Percentiles rank a stretch among this genome's conserved stretches.
phyloP scores from a whole-genome alignment of 202 grass and related monocot species.

The Dendrocalamus latiflorus region DNA sequence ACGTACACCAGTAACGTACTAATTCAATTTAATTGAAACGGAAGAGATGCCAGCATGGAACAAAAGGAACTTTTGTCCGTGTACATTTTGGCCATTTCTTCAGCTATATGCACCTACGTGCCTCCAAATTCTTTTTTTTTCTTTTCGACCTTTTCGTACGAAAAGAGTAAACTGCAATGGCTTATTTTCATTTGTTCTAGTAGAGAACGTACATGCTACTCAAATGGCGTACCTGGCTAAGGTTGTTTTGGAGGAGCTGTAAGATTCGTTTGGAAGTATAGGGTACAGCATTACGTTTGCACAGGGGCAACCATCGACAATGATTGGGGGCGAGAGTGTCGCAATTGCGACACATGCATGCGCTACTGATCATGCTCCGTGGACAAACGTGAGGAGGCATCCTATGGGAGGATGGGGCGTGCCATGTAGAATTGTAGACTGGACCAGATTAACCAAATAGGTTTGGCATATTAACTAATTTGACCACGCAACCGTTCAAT shows the following conservation, averaged over 20 bases:
- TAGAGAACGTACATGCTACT: background rate
- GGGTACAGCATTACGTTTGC: background rate
- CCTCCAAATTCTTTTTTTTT: background rate
- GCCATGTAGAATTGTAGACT: slow-evolving; percentile 5
- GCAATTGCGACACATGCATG: background rate
- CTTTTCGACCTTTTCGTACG: background rate
- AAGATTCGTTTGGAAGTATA: background rate
- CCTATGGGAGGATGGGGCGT: background rate
- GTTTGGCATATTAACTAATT: slow-evolving; percentile 7
- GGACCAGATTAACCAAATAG: background rate
- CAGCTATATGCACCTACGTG: too few species aligned
- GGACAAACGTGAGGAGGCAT: background rate
- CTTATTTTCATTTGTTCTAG: background rate
- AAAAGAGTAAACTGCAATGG: background rate
- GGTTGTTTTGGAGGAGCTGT: background rate
- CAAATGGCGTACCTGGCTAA: background rate
- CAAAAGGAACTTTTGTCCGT: background rate
- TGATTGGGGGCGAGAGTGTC: background rate
- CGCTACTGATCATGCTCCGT: background rate
- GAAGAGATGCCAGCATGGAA: background rate
- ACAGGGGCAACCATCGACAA: background rate
- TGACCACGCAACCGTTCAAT: slow-evolving; percentile 15
- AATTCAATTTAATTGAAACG: background rate
- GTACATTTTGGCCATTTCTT: background rate
- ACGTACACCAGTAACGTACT: background rate